Conservation (phyloP, 352 stramenopile genomes). For the Aphanomyces cochlioides region DNA sequence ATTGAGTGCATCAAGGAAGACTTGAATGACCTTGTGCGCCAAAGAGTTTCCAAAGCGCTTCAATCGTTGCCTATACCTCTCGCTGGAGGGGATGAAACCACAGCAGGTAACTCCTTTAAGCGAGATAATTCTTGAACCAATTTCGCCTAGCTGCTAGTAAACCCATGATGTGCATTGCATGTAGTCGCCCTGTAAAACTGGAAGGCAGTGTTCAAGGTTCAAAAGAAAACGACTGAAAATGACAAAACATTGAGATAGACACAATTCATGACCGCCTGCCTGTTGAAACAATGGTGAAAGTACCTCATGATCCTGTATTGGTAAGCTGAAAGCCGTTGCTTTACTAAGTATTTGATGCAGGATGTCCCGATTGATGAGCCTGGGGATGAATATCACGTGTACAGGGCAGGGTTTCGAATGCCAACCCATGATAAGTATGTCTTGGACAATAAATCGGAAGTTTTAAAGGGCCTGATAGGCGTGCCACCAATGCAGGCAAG, state of each 20-base stretch:
- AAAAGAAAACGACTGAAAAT: not conserved
- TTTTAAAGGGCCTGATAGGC: slow-evolving; percentile 8
- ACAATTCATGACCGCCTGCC: slow-evolving; percentile 26
- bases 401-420: slow-evolving; percentile 29
- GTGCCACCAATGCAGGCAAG: slow-evolving; percentile 15
- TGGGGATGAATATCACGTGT: slow-evolving; percentile 27
- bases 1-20: slow-evolving; percentile 27
- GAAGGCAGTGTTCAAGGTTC: slow-evolving; percentile 21
- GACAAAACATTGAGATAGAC: slow-evolving; percentile 5
- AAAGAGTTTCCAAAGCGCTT: slow-evolving; percentile 18
- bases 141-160: slow-evolving; percentile 9
- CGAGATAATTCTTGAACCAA: not conserved
- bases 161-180: slow-evolving; percentile 28
- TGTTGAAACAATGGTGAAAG: slow-evolving; percentile 19
- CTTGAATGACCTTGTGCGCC: slow-evolving; percentile 19
- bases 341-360: not conserved
- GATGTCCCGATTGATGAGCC: slow-evolving; percentile 6
- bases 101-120: slow-evolving; percentile 9
- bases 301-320: slow-evolving; percentile 26
- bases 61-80: not conserved
- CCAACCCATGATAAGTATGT: slow-evolving; percentile 26
- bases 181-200: slow-evolving; percentile 26
- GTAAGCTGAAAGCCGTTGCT: not conserved
- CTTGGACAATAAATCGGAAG: too few relatives aligned
- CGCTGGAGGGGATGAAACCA: slow-evolving; percentile 18